Percentiles rank a stretch among this genome's conserved stretches.
These are phyloP conservation scores for Psilocybe subaeruginosa DNA, from an alignment of 768 basidiomycete species.

Conservation along the genomic window DNA sequence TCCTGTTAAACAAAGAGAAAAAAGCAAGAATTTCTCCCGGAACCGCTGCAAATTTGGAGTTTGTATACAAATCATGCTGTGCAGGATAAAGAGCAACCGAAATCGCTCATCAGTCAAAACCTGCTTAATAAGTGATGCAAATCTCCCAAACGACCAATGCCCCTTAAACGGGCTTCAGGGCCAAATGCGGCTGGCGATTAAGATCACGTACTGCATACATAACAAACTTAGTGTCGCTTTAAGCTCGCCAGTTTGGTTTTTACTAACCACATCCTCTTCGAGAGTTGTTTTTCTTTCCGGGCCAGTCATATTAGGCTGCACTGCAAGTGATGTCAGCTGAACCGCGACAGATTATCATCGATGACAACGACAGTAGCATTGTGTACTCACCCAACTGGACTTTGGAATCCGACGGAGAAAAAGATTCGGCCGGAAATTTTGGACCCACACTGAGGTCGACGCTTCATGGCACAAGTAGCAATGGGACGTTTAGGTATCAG, in stretches of 20 bases:
- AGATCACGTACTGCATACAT: not conserved
- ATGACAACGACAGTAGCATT: slow-evolving; percentile 24
- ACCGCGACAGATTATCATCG: slow-evolving; percentile 22
- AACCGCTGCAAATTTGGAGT: no score
- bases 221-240: not conserved
- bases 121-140: not conserved
- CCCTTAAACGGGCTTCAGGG: not conserved
- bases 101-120: not conserved
- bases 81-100: not conserved
- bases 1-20: no score
- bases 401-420: slow-evolving; percentile 9
- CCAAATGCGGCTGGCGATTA: not conserved
- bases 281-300: not conserved
- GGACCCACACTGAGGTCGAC: slow-evolving; percentile 20
- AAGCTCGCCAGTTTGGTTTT: not conserved
- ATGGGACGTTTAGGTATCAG: slow-evolving; percentile 20
- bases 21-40: no score
- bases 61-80: not conserved
- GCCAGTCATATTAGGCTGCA: not conserved
- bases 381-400: slow-evolving; percentile 20
- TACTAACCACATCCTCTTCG: not conserved
- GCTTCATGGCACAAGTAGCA: slow-evolving; percentile 21
- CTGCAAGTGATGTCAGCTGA: not conserved
- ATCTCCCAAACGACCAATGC: not conserved
- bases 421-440: slow-evolving; percentile 22